phyloP scores from a whole-genome alignment of 148 eudicot species.

The Amaranthus hypochondriacus region DNA sequence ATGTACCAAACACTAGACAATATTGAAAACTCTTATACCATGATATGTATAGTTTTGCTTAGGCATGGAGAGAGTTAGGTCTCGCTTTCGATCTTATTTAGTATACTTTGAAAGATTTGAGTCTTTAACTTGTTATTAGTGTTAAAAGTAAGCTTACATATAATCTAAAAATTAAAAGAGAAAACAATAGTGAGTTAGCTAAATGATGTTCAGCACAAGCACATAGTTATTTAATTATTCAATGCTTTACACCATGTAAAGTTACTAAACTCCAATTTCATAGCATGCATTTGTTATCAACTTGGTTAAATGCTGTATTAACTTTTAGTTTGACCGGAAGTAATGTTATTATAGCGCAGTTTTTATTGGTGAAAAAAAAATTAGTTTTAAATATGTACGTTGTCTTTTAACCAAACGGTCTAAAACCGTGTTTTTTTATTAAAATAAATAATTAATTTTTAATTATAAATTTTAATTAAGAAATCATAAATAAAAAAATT shows the following conservation, averaged over 20 bases:
- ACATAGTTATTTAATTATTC: neutral
- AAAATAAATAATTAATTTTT: too few relatives aligned
- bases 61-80: too few relatives aligned
- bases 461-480: too few relatives aligned
- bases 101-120: neutral
- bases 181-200: neutral
- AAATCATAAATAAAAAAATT: too few relatives aligned
- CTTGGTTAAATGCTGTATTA: neutral
- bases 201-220: neutral
- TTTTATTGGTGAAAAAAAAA: neutral
- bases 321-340: neutral
- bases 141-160: too few relatives aligned
- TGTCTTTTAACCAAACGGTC: neutral
- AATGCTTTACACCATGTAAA: too few relatives aligned
- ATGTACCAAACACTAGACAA: conserved; percentile 16
- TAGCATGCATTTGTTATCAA: neutral
- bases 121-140: neutral
- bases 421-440: too few relatives aligned
- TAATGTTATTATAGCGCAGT: neutral
- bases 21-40: neutral
- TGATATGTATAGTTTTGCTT: neutral
- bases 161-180: too few relatives aligned
- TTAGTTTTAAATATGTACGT: neutral
- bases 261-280: neutral
- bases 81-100: neutral